A percentile compares a stretch with the other conserved stretches of the same genome.
Conservation (phyloP, 495 filamentous ascomycete species). For the Schizothecium vesticola region DNA sequence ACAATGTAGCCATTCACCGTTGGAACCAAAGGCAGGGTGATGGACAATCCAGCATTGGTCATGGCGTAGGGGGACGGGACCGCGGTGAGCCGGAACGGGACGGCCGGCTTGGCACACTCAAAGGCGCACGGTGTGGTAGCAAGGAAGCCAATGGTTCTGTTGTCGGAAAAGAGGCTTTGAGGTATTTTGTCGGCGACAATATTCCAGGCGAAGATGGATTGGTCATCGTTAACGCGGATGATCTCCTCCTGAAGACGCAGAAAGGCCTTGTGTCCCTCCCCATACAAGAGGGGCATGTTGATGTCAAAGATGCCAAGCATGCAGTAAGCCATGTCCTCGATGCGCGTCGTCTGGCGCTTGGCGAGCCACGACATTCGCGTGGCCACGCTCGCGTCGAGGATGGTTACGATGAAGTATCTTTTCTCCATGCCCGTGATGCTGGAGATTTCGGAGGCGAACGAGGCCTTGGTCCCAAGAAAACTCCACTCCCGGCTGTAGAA, state of each 20-base stretch:
- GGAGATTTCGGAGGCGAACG: slow-evolving; percentile 8
- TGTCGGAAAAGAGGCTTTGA: too few species aligned
- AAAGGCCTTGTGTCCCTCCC: slow-evolving; percentile 24
- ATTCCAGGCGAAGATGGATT: slow-evolving; percentile 27
- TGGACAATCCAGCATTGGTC: slow-evolving; percentile 4
- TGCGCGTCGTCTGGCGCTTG: slow-evolving; percentile 17
- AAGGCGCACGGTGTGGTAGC: neutral
- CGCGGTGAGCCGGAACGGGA: too few species aligned
- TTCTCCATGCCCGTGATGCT: slow-evolving; percentile 18
- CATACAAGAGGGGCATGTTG: slow-evolving; percentile 24
- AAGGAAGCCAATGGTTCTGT: neutral
- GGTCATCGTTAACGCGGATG: slow-evolving; percentile 21
- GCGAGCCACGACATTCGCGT: slow-evolving; percentile 29
- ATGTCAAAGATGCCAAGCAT: slow-evolving; percentile 28
- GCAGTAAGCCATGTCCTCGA: slow-evolving; percentile 26
- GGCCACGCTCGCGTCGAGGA: slow-evolving; percentile 15
- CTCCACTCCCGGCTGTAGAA: slow-evolving; percentile 21
- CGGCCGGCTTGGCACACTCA: neutral
- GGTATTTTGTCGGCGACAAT: neutral
- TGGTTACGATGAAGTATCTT: too few species aligned
- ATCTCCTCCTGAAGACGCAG: slow-evolving; percentile 25
- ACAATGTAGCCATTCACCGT: neutral
- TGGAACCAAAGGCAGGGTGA: neutral
- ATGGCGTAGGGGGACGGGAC: neutral
- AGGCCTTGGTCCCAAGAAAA: slow-evolving; percentile 18